These are phyloP conservation scores for Trichoderma brevicompactum DNA, from an alignment of 2,329 filamentous ascomycete genomes.

Conservation along the genomic window DNA sequence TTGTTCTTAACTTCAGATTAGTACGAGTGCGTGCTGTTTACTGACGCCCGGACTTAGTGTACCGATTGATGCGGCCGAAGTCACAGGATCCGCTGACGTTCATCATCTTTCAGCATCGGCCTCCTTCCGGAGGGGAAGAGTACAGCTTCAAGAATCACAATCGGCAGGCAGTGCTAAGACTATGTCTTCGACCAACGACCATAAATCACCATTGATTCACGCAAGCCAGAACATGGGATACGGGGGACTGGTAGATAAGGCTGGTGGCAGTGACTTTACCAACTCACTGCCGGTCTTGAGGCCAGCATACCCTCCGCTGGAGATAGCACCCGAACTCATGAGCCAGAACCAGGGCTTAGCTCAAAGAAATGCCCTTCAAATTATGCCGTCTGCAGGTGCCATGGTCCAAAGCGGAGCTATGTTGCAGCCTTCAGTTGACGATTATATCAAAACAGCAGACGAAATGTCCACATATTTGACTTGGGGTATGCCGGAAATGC, in stretches of 20 bases:
- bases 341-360: slow-evolving; percentile 20
- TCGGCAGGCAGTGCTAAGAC: slow-evolving; percentile 25
- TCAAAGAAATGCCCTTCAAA: slow-evolving; percentile 28
- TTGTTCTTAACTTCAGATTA: background rate
- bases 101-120: slow-evolving; percentile 33
- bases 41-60: slow-evolving; percentile 13
- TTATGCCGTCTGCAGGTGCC: slow-evolving; percentile 23
- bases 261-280: slow-evolving; percentile 11
- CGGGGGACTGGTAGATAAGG: slow-evolving; percentile 4
- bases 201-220: slow-evolving; percentile 30
- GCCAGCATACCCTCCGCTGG: slow-evolving; percentile 6
- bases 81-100: slow-evolving; percentile 33
- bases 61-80: slow-evolving; percentile 30
- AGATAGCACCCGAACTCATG: slow-evolving; percentile 15
- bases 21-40: background rate
- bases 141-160: slow-evolving; percentile 30
- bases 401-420: slow-evolving; percentile 30
- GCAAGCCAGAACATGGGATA: slow-evolving; percentile 23
- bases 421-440: slow-evolving; percentile 32
- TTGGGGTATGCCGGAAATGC: slow-evolving; percentile 33
- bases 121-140: slow-evolving; percentile 32
- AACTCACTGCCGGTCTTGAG: slow-evolving; percentile 26
- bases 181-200: slow-evolving; percentile 23
- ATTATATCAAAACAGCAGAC: slow-evolving; percentile 36
- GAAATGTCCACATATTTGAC: slow-evolving; percentile 37